Percentiles rank a stretch among this genome's conserved stretches.
Evolutionary conservation across 2,329 filamentous ascomycete genomes (phyloP).

Genomic region (Exophiala sp.): DNA sequence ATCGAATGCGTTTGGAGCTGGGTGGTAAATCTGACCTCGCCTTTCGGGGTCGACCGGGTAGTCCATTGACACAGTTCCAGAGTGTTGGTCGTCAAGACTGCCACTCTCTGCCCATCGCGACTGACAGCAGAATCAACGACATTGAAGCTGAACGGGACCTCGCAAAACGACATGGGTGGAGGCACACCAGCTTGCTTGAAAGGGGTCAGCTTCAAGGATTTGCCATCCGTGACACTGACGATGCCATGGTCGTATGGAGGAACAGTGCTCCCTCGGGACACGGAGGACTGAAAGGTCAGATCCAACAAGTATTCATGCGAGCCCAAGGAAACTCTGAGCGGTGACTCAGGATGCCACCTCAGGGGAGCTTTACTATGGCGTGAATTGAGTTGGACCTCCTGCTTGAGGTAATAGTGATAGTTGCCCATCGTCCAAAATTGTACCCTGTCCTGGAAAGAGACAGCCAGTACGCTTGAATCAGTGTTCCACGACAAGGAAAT

Average conservation of each 20-base stretch:
- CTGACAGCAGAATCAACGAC: constrained; percentile 71
- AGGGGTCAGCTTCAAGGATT: constrained; percentile 74
- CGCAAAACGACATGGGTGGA: constrained; percentile 83
- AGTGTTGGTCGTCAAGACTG: constrained; percentile 61
- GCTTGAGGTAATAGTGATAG: constrained; percentile 97
- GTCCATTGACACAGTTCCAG: constrained; percentile 67
- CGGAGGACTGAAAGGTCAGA: constrained; percentile 14
- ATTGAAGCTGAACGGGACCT: constrained; percentile 58
- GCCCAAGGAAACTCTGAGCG: constrained; percentile 61
- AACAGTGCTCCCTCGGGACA: constrained; percentile 58
- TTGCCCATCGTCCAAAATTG: constrained; percentile 97
- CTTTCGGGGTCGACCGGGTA: constrained; percentile 39
- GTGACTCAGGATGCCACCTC: constrained; percentile 79
- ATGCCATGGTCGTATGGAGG: constrained; percentile 71
- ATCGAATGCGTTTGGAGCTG: constrained; percentile 33
- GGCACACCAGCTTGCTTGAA: constrained; percentile 78
- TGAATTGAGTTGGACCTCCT: constrained; percentile 55
- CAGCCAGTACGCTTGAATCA: constrained; percentile 83
- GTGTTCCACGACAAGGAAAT: constrained; percentile 78
- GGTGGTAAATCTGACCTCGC: constrained; percentile 47
- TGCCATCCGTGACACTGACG: constrained; percentile 79
- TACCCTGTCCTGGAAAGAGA: constrained; percentile 66
- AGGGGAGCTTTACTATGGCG: constrained; percentile 31
- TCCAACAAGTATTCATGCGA: constrained; percentile 29
- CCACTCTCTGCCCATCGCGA: constrained; percentile 58